phyloP scores from a whole-genome alignment of 495 filamentous ascomycete genomes.

The Poronia punctata region DNA sequence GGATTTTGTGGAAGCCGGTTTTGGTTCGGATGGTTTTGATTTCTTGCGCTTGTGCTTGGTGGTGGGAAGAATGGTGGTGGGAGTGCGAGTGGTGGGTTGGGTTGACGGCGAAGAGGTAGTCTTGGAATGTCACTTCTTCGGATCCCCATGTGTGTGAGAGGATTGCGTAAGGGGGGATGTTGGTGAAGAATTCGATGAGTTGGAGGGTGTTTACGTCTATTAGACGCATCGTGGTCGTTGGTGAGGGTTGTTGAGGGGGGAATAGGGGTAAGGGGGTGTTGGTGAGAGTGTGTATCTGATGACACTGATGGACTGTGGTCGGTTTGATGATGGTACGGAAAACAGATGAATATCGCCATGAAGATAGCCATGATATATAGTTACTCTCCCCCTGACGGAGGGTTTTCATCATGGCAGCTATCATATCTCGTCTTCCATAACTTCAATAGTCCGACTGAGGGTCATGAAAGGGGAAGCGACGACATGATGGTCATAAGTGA shows the following conservation, averaged over 20 bases:
- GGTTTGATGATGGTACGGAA: neutral
- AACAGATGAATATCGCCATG: too few relatives aligned
- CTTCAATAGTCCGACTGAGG: neutral
- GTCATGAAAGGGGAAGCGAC: neutral
- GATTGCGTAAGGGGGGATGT: slow-evolving; percentile 33
- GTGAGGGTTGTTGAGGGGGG: neutral
- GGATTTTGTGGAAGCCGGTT: slow-evolving; percentile 22
- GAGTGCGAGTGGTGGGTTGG: neutral
- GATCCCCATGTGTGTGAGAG: slow-evolving; percentile 40
- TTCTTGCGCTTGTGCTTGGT: neutral
- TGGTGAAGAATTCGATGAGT: slow-evolving; percentile 28
- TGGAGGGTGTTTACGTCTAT: slow-evolving; percentile 34
- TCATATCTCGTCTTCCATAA: slow-evolving; percentile 1
- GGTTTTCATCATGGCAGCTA: too few relatives aligned
- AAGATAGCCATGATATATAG: too few relatives aligned
- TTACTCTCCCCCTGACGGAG: too few relatives aligned
- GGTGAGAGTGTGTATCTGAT: neutral
- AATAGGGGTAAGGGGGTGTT: neutral
- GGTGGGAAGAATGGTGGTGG: neutral
- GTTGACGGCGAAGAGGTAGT: slow-evolving; percentile 12
- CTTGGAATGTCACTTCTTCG: slow-evolving; percentile 36
- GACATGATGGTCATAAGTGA: neutral
- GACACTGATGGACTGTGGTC: neutral
- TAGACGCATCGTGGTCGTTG: slow-evolving; percentile 29
- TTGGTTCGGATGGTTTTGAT: slow-evolving; percentile 13